phyloP scores from a whole-genome alignment of 2,329 filamentous ascomycete species.

The Fusarium sarcochroum region DNA sequence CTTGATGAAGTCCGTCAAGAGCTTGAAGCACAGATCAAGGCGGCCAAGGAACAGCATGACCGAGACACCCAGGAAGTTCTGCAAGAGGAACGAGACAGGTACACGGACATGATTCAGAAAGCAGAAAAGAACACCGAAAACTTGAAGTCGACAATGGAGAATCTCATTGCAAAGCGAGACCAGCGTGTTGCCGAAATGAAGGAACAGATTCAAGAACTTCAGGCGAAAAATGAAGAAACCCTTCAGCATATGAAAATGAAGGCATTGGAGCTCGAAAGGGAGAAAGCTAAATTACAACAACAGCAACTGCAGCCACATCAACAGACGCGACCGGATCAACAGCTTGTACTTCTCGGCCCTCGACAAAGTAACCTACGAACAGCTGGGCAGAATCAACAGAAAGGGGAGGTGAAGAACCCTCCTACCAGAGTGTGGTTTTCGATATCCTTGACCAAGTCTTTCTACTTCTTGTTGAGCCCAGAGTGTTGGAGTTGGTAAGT shows the following conservation, averaged over 20 bases:
- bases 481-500: not conserved
- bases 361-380: not conserved
- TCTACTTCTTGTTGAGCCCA: not conserved
- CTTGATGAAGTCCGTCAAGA: not conserved
- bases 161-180: constrained; percentile 16
- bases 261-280: not conserved
- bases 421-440: not conserved
- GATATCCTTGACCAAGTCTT: not conserved
- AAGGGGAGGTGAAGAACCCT: not conserved
- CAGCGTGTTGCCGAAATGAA: constrained; percentile 13
- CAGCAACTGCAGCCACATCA: too few relatives aligned
- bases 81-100: constrained; percentile 22
- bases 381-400: not conserved
- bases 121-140: constrained; percentile 7
- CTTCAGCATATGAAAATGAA: not conserved
- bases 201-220: not conserved
- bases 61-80: not conserved
- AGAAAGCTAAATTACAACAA: not conserved
- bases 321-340: not conserved
- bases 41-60: not conserved
- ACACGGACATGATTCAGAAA: constrained; percentile 24
- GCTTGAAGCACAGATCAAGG: constrained; percentile 6
- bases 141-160: constrained; percentile 9
- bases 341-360: too few relatives aligned
- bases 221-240: not conserved